A percentile compares a stretch with the other conserved stretches of the same genome.
phyloP scores from a whole-genome alignment of 352 stramenopile species.

The Elongisporangium anandrum region DNA sequence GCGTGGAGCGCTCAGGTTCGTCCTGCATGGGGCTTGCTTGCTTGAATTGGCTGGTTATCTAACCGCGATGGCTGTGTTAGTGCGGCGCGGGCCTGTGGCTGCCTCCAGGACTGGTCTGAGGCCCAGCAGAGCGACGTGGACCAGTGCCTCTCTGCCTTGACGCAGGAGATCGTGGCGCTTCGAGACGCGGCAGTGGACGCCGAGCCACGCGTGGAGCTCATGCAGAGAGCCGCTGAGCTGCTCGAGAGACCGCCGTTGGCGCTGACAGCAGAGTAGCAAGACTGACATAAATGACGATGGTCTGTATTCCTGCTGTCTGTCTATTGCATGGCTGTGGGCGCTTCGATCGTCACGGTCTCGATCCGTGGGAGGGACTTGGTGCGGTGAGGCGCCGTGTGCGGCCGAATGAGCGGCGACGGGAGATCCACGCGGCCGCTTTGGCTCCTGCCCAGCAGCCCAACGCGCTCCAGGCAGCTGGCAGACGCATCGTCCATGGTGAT shows the following conservation, averaged over 20 bases:
- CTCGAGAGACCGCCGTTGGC: constrained; percentile 14
- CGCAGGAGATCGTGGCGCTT: background rate
- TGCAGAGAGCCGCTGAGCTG: constrained; percentile 8
- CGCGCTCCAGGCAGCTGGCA: constrained; percentile 26
- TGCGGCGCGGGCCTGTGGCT: constrained; percentile 15
- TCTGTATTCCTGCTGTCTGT: constrained; percentile 1
- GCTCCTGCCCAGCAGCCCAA: constrained; percentile 31
- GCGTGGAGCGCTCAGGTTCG: constrained; percentile 44
- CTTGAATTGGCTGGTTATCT: background rate
- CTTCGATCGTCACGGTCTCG: constrained; percentile 4
- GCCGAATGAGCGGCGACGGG: constrained; percentile 13
- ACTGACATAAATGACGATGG: constrained; percentile 1
- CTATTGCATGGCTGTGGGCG: background rate
- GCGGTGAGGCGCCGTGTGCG: constrained; percentile 45
- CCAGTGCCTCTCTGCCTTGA: background rate
- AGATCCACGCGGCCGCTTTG: constrained; percentile 7
- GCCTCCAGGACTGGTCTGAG: constrained; percentile 13
- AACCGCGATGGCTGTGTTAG: background rate
- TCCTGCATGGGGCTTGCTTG: background rate
- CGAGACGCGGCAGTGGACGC: background rate
- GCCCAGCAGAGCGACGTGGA: background rate
- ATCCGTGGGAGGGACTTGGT: constrained; percentile 47
- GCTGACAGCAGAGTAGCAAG: background rate
- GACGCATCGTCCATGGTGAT: constrained; percentile 24
- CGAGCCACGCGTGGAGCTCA: constrained; percentile 3